Base-by-base conservation (phyloP, 2,329 filamentous ascomycete genomes). In the Dothistroma septosporum region DNA sequence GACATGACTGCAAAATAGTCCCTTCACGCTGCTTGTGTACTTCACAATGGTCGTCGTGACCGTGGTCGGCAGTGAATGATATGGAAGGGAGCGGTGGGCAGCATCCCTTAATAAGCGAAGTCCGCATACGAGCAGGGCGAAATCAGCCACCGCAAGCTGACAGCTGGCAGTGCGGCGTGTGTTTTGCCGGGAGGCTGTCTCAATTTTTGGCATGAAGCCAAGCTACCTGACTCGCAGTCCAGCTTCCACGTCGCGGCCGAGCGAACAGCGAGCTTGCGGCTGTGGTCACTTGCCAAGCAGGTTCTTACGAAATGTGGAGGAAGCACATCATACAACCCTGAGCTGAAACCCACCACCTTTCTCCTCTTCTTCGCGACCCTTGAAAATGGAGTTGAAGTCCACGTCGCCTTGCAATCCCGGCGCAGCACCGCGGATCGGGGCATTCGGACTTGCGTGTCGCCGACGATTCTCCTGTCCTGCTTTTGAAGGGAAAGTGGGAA, bases 401-500 rank as follows among this genome's bases (percentile, higher is more conserved):
- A 79, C 73, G 55, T 77, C 78, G 61, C 74, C 73, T 24, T 64
- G 62, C 50, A 71, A 41, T 1, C 65, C 66, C 0, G 70, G 70
- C 41, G 70, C 70, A 14, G 55, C 86, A 0, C 92, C 92, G 33
- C 93, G 81, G 44, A 84, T 85, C 0, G 94, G 94, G 7, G 94
- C 94, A 74, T 92, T 87, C 0, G 94, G 94, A 64, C 87, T 92
- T 62, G 87, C 85, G 61, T 84, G 81, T 41, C 85, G 81, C 65
- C 90, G 80, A 68, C 92, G 81, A 71, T 87, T 88, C 80, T 99
- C 94, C 79, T 94, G 89, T 1, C 92, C 91, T 0, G 94, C 94
- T 76, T 96, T 97, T 69, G 90, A 94, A 0, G 94, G 94, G 74
- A 97, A 99, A 0, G 94, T 97, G 2, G 94, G 94, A 73, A 99